Evolutionary conservation across 805 yeast genomes (phyloP), one percentile per base, ranked within the genome.

Genomic region (Zygosaccharomyces kombuchaensis): DNA sequence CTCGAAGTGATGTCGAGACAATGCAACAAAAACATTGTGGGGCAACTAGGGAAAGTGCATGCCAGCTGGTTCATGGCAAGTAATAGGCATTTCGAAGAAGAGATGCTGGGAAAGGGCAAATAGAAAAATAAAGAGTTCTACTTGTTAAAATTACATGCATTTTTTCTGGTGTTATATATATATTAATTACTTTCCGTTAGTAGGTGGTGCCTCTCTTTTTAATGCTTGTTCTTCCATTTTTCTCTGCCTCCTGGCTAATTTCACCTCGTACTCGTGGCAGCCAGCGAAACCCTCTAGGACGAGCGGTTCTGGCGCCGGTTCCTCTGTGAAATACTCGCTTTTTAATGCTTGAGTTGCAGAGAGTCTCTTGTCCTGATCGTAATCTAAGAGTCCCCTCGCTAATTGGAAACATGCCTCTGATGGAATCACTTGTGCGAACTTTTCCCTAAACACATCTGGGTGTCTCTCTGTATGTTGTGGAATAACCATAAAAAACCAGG

Each of bases 221-320:
- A 40, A 43, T 6, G 54, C 49, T 32, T 48, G 43, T 32, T 52
- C 55, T 43, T 51, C 58, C 41, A 50, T 44, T 40, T 54, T 57
- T 34, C 48, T 54, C 40, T 59, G 72, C 68, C 81, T 83, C 65
- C 91, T 89, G 2, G 96, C 93, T 7, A 58, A 34, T 44, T 60
- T 64, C 14, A 62, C 60, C 59, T 91, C 99, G 64, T 84, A 91
- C 61, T 91, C 99, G 62, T 91, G 99, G 93, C 97, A 91, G 64
- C 95, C 98, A 2, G 93, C 95, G 23, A 73, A 72, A 23, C 73
- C 69, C 52, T 84, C 71, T 44, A 81, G 73, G 9, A 68, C 63
- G 31, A 87, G 70, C 5, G 81, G 80, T 50, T 76, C 81, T 1
- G 86, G 82, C 26, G 56, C 53, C 0, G 96, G 96, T 6, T 77